These are phyloP conservation scores for Salix arbutifolia DNA, from an alignment of 345 rosid genomes.

Conservation along the genomic window DNA sequence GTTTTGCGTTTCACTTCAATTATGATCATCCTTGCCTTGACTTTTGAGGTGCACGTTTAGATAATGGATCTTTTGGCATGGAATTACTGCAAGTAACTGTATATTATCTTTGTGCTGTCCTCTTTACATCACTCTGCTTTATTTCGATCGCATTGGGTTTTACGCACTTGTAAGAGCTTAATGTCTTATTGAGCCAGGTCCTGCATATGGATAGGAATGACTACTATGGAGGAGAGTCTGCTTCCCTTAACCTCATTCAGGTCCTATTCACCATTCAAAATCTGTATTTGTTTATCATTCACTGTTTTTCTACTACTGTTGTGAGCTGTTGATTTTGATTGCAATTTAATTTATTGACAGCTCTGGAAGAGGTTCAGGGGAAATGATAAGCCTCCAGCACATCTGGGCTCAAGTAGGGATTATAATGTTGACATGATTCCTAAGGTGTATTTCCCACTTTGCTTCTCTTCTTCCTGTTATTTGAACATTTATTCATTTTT, in stretches of 20 bases:
- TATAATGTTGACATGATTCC: conserved; percentile 99
- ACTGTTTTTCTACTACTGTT: background rate
- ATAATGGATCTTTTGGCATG: conserved; percentile 4
- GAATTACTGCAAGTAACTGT: background rate
- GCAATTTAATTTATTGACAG: conserved; percentile 34
- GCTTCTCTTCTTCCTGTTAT: background rate
- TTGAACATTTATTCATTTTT: background rate
- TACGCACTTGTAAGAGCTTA: background rate
- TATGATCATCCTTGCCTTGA: background rate
- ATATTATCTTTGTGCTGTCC: background rate
- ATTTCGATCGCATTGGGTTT: background rate
- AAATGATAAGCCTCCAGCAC: conserved; percentile 81
- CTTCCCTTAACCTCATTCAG: conserved; percentile 96
- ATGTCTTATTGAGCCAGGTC: conserved; percentile 42
- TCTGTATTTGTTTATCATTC: background rate
- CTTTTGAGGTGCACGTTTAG: background rate
- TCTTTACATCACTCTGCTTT: background rate
- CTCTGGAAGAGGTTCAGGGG: conserved; percentile 95
- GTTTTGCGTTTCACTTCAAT: background rate
- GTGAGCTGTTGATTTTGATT: conserved; percentile 3
- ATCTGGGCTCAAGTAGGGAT: conserved; percentile 92
- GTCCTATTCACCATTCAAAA: conserved; percentile 25
- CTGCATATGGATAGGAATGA: conserved; percentile 99
- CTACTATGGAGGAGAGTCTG: conserved; percentile 95
- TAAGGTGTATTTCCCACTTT: conserved; percentile 44